Evolutionary conservation across 1,284 basidiomycete species (phyloP).

Genomic region (Boletus sp.): DNA sequence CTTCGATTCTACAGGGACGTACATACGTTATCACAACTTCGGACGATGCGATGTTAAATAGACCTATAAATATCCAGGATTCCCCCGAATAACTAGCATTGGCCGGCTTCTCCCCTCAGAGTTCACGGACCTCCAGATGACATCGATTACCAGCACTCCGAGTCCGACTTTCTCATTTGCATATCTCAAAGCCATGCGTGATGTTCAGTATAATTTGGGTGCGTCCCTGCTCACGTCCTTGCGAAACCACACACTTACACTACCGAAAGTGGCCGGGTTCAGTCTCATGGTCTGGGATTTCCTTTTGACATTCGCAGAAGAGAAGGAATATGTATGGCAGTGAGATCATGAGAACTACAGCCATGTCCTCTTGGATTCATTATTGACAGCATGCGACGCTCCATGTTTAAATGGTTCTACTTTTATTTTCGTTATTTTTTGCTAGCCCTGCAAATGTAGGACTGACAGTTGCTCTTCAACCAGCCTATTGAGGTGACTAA

Average conservation of each 20-base stretch:
- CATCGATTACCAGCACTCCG: not conserved
- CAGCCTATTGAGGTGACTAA: not conserved
- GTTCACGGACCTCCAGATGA: conserved; percentile 3
- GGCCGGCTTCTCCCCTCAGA: not conserved
- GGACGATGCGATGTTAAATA: no score
- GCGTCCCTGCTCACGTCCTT: not conserved
- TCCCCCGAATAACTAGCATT: no score
- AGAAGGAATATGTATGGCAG: conserved; percentile 25
- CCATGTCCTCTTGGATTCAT: not conserved
- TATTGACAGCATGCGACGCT: conserved; percentile 13
- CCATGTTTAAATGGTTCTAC: conserved; percentile 21
- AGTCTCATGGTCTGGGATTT: conserved; percentile 20
- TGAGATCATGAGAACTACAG: conserved; percentile 1
- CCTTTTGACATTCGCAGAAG: conserved; percentile 16
- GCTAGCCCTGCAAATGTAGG: conserved; percentile 18
- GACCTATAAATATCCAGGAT: not conserved
- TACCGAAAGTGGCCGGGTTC: conserved; percentile 15
- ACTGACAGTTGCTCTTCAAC: no score
- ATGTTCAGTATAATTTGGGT: conserved; percentile 16
- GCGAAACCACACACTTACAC: not conserved
- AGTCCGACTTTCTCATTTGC: conserved; percentile 5
- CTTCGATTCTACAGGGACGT: no score
- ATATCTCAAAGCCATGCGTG: conserved; percentile 8
- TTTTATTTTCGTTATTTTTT: conserved; percentile 22
- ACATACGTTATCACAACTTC: no score